phyloP scores from a whole-genome alignment of 495 filamentous ascomycete genomes.

The Amorphotheca resinae region DNA sequence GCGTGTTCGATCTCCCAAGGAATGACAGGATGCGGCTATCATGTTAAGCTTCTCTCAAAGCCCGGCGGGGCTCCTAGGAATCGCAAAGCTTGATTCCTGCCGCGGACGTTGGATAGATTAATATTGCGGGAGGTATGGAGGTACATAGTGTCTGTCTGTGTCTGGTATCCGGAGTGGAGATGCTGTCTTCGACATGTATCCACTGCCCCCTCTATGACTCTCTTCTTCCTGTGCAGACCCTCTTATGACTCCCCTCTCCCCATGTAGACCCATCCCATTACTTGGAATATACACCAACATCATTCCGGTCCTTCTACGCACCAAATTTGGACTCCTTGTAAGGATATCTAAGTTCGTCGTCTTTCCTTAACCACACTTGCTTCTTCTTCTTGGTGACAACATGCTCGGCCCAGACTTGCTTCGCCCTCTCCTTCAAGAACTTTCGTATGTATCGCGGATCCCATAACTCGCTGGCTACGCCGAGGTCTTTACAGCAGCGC shows the following conservation, averaged over 20 bases:
- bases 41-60: too few relatives aligned
- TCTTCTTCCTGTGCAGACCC: too few relatives aligned
- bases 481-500: conserved; percentile 95
- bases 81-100: too few relatives aligned
- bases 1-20: too few relatives aligned
- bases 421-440: conserved; percentile 47
- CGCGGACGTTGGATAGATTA: too few relatives aligned
- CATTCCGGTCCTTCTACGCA: conserved; percentile 7
- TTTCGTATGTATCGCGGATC: conserved; percentile 81
- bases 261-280: background rate
- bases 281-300: too few relatives aligned
- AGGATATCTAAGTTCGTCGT: conserved; percentile 64
- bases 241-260: background rate
- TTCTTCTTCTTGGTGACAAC: conserved; percentile 71
- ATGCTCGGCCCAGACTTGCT: conserved; percentile 77
- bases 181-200: background rate
- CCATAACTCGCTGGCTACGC: conserved; percentile 91
- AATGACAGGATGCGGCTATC: too few relatives aligned
- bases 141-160: background rate
- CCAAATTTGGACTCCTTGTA: conserved; percentile 52
- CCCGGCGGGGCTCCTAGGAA: too few relatives aligned
- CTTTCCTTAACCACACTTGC: conserved; percentile 81
- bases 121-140: background rate
- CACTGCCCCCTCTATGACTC: background rate
- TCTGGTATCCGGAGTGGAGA: background rate